Percentiles rank a stretch among this genome's conserved stretches.
phyloP scores from a whole-genome alignment of 192 early-diverging fungal genomes.

The Thamnidium elegans region DNA sequence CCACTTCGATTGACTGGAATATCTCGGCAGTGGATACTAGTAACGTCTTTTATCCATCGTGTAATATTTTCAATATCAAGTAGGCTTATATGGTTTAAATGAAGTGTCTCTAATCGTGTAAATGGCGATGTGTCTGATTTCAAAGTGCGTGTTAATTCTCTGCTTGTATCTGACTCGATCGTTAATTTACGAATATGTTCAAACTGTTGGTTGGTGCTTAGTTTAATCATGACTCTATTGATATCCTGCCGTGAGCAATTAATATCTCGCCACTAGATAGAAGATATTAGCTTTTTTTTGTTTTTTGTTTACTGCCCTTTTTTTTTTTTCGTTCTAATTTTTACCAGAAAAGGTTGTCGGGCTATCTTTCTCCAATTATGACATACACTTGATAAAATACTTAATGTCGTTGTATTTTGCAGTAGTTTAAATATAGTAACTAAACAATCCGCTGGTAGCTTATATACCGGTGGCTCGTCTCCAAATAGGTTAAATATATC shows the following conservation, averaged over 20 bases:
- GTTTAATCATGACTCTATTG: neutral
- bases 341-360: neutral
- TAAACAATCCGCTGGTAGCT: conserved; percentile 2
- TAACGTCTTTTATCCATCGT: neutral
- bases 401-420: neutral
- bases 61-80: neutral
- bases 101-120: neutral
- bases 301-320: neutral
- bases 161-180: neutral
- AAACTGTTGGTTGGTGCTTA: neutral
- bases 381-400: neutral
- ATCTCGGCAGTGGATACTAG: neutral
- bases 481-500: no score
- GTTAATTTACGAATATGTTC: neutral
- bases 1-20: neutral
- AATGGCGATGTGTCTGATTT: neutral
- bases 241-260: neutral
- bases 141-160: neutral
- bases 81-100: neutral
- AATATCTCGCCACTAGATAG: neutral
- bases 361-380: neutral
- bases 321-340: neutral
- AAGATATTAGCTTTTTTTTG: neutral
- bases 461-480: neutral
- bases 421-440: neutral